Evolutionary conservation across 2,329 filamentous ascomycete species (phyloP), one percentile per base, ranked within the genome.

Genomic region (Cordyceps fumosorosea): DNA sequence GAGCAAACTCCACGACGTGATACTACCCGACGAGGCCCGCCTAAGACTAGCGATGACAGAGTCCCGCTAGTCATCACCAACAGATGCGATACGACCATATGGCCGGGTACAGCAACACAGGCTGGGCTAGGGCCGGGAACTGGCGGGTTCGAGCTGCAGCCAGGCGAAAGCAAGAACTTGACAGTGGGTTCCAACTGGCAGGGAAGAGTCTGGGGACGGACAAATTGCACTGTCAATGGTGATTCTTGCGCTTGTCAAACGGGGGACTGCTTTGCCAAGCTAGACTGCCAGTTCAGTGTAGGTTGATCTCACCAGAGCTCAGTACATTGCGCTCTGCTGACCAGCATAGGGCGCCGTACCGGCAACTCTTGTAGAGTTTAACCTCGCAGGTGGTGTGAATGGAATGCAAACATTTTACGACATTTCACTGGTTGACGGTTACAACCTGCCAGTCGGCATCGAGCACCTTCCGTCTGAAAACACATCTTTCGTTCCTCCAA

Each of bases 371-470:
- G 90, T 89, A 45, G 91, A 96, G 71, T 93, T 95, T 74, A 91
- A 88, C 60, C 81, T 93, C 18, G 82, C 85, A 56, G 89, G 87
- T 32, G 87, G 88, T 34, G 76, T 81, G 50, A 78, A 79, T 24
- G 77, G 77, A 55, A 74, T 71, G 63, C 88, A 92, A 70, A 89
- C 86, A 11, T 95, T 91, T 72, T 93, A 93, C 75, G 90, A 95
- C 73, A 90, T 95, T 65, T 92, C 89, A 47, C 80, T 93, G 3
- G 90, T 95, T 24, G 90, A 95, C 70, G 90, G 90, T 55, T 93
- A 93, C 80, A 93, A 93, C 70, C 75, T 93, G 1, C 89, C 89
- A 1, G 71, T 93, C 65, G 87, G 84, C 34, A 84, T 85, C 70
- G 78, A 81, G 60, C 83, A 86, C 67, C 78, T 84, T 29, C 82